These are phyloP conservation scores for Desmodesmus armatus DNA, from an alignment of 139 green algal genomes.

Conservation along the genomic window DNA sequence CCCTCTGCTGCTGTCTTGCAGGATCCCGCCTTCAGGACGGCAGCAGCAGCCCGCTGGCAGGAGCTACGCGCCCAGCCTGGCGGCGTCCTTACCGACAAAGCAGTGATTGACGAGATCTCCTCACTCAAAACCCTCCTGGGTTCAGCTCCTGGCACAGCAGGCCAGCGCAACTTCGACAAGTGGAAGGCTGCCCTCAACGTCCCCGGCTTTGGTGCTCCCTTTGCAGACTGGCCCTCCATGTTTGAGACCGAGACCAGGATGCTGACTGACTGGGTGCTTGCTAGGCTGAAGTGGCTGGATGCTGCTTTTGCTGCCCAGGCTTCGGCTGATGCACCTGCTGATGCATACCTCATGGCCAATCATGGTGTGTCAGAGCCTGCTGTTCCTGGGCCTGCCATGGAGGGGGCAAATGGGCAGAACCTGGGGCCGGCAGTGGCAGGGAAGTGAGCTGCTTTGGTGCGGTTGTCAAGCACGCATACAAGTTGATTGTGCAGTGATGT, in stretches of 20 bases:
- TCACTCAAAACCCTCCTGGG: not conserved
- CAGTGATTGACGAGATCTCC: not conserved
- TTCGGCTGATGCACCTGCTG: not conserved
- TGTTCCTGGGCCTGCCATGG: conserved; percentile 9
- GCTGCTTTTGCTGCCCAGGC: conserved; percentile 37
- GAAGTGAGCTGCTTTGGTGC: too few relatives aligned
- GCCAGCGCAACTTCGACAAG: not conserved
- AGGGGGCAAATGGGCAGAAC: not conserved
- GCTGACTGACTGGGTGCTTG: conserved; percentile 54
- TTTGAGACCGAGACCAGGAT: not conserved
- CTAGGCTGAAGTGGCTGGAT: conserved; percentile 57
- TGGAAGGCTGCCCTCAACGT: not conserved
- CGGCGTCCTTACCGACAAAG: conserved; percentile 25
- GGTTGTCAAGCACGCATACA: too few relatives aligned
- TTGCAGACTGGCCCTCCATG: not conserved
- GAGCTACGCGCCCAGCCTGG: conserved; percentile 13
- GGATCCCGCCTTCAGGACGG: conserved; percentile 25
- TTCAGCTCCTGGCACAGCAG: conserved; percentile 19
- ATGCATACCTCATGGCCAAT: too few relatives aligned
- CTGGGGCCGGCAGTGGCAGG: too few relatives aligned
- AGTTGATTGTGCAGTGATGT: too few relatives aligned
- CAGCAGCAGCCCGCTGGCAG: conserved; percentile 33
- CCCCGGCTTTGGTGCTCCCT: not conserved
- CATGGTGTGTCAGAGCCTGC: not conserved
- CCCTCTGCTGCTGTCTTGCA: conserved; percentile 22